phyloP scores from a whole-genome alignment of 2,329 filamentous ascomycete genomes.

The Fusarium pilosicola region DNA sequence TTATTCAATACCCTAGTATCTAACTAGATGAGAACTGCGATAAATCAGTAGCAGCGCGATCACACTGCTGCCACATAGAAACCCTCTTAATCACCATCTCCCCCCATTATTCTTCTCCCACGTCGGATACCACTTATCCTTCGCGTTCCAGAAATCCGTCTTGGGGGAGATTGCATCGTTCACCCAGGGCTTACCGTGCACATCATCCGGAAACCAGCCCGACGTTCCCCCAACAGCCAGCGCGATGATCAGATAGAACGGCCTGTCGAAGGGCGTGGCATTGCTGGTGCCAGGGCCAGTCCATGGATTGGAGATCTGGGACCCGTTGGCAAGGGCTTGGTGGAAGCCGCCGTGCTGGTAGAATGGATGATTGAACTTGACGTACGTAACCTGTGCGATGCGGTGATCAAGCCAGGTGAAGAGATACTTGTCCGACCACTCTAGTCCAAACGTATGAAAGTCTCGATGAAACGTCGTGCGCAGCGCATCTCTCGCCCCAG shows the following conservation, averaged over 20 bases:
- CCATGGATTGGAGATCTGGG: neutral
- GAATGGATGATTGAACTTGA: neutral
- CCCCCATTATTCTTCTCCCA: neutral
- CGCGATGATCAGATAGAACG: neutral
- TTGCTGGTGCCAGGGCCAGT: neutral
- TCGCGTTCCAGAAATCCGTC: neutral
- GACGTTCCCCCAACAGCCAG: neutral
- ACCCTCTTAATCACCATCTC: neutral
- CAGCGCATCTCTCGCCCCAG: neutral
- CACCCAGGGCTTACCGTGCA: neutral
- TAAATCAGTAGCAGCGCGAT: neutral
- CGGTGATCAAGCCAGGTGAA: neutral
- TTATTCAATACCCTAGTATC: neutral
- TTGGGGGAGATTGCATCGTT: neutral
- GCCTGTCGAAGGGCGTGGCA: accelerated
- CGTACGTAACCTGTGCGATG: neutral
- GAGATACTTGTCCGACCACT: constrained; percentile 43
- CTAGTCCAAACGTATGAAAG: constrained; percentile 61
- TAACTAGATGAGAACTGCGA: neutral
- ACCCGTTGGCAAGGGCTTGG: neutral
- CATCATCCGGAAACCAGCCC: neutral
- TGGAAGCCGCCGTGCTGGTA: neutral
- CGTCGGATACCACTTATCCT: neutral
- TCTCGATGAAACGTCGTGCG: neutral
- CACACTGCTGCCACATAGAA: neutral